Evolutionary conservation across 805 yeast species (phyloP).

Genomic region (Ogataea nakhonphanomensis): DNA sequence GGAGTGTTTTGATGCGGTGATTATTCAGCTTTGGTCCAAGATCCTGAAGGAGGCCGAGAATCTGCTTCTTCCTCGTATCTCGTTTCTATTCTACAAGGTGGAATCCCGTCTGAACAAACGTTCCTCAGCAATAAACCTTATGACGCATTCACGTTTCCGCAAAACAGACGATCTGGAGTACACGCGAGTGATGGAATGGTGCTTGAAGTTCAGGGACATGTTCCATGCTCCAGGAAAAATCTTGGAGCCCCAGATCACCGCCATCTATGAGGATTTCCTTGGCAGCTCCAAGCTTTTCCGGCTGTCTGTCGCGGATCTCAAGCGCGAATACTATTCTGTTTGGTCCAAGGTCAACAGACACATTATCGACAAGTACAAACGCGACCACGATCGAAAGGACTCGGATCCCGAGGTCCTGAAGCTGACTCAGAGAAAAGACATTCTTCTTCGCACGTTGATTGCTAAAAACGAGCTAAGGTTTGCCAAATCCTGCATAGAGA

Average conservation of each 20-base stretch:
- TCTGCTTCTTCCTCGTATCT: constrained; percentile 68
- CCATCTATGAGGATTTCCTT: constrained; percentile 22
- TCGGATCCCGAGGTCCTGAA: constrained; percentile 39
- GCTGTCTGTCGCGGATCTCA: constrained; percentile 14
- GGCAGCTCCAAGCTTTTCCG: constrained; percentile 19
- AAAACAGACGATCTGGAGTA: constrained; percentile 25
- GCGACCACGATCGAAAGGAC: constrained; percentile 27
- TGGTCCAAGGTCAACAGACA: constrained; percentile 25
- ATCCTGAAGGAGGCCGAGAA: constrained; percentile 67
- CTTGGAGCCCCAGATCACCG: constrained; percentile 19
- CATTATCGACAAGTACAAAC: constrained; percentile 18
- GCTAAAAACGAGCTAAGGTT: constrained; percentile 34
- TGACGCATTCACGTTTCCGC: constrained; percentile 10
- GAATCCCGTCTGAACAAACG: constrained; percentile 19
- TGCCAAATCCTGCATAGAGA: constrained; percentile 26
- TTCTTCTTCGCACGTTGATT: constrained; percentile 67
- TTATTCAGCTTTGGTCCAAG: constrained; percentile 68
- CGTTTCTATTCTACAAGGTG: constrained; percentile 35
- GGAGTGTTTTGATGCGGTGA: constrained; percentile 28
- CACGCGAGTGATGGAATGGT: constrained; percentile 32
- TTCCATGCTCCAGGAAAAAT: constrained; percentile 27
- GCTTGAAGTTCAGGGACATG: constrained; percentile 29
- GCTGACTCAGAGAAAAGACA: constrained; percentile 44
- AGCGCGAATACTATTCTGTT: constrained; percentile 18
- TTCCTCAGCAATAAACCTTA: constrained; percentile 12